Base-by-base conservation (phyloP, 2,329 filamentous ascomycete genomes). In the Alternaria burnsii region DNA sequence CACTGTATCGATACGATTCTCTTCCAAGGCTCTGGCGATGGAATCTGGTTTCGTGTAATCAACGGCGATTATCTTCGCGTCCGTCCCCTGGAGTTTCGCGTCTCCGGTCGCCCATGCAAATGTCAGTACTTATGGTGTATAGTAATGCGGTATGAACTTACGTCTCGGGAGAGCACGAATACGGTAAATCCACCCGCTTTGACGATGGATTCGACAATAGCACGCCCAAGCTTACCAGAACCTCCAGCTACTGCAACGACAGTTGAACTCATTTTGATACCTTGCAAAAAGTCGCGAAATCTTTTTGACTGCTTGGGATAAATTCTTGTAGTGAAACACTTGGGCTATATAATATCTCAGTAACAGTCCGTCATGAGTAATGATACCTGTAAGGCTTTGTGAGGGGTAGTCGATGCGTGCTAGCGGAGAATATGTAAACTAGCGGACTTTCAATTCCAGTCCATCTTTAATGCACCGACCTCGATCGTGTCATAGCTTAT, bases 211-310 rank as follows among this genome's bases (percentile, higher is more conserved):
- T 58, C 69, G 41, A 67, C 61, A 26, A 71, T 66, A 30, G 58
- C 55, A 30, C 64, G 64, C 22, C 69, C 69, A 38, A 70, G 32
- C 32, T 36, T 36, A 3, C 32, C 32, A 16, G 66, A 66, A 5
- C 69, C 69, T 34, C 67, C 67, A 4, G 69, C 67, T 24, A 69
- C 56, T 22, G 67, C 67, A 41, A 71, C 54, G 47, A 51, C 61
- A n/a, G 24, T 18, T n/a, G 53, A 55, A 28, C 18, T 20, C 43
- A 55, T 55, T 3, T 41, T 10, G 38, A 40, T 41, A 11, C 1
- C 10, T 41, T 41, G 18, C 3, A 20, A 5, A 18, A 5, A 14
- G 12, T 12, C n/a, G 18, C 2, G 22, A 22, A 12, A 18, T 2
- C 6, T 22, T 7, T 18, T 41, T 6, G 20, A 6, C 7, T 41